Base-by-base conservation (phyloP, 2,329 filamentous ascomycete species). In the Phyllosticta citriasiana region DNA sequence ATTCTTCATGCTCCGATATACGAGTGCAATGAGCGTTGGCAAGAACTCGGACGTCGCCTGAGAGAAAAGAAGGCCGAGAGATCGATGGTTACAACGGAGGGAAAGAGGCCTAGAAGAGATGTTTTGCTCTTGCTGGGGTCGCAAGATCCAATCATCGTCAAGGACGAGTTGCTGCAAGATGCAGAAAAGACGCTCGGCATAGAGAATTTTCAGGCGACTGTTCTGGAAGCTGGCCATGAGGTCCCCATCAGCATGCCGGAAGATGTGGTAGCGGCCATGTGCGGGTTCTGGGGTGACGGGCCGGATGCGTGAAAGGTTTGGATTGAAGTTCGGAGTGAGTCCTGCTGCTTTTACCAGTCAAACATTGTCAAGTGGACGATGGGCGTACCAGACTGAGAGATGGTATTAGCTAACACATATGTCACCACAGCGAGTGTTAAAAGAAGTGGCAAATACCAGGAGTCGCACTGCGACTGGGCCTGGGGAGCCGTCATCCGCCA, bases 1-100 rank as follows among this genome's bases (percentile, higher is more conserved):
- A 86, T 93, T 66, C 80, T 85, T 22, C 75, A 88, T 67, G 86
- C 85, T 1, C 89, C 89, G 0, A 84, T 92, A 24, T 83, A 86
- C 64, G 80, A 81, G 12, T 82, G 87, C 65, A 80, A 84, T 60
- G 77, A 78, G 47, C 78, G 83, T 52, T 93, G 88, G 88, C 70
- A 70, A 25, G 73, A 77, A 1, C 76, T 91, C 33, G 79, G 81
- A 0, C 68, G 73, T 14, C 71, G 80, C 40, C 74, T 88, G 19
- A 72, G 73, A 10, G 69, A 70, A 54, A 74, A 79, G 65, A 77
- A 74, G 54, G 67, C 67, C 22, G 70, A 65, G 61, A 70, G 69
- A 53, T n/a, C n/a, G 19, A 35, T 24, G 3, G 68, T 30, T 75
- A 2, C 63, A 77, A 22, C 72, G 72, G 61, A 71, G 72, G 62